phyloP scores from a whole-genome alignment of 164 flowering plant species.

The Aristolochia fimbriata region DNA sequence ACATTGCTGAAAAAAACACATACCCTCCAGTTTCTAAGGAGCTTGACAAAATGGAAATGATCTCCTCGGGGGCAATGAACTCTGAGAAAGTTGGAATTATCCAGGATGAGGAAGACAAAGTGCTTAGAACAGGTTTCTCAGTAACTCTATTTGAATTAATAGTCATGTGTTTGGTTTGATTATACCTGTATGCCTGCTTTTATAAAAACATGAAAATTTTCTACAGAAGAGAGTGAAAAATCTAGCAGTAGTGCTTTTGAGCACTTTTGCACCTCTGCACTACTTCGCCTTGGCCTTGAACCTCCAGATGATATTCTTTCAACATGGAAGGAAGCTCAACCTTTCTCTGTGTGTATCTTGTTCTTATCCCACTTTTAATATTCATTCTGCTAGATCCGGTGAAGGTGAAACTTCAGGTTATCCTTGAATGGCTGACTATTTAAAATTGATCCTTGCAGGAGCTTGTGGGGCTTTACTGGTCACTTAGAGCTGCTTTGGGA shows the following conservation, averaged over 20 bases:
- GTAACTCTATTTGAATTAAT: not conserved
- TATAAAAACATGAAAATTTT: not conserved
- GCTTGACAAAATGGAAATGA: slow-evolving; percentile 5
- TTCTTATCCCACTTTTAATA: not conserved
- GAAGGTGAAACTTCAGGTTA: not conserved
- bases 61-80: slow-evolving; percentile 3
- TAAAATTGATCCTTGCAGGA: slow-evolving; percentile 31
- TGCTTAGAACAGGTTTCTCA: not conserved
- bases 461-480: slow-evolving; percentile 79
- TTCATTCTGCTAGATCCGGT: not conserved
- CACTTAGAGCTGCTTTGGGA: slow-evolving; percentile 75
- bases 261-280: slow-evolving; percentile 49
- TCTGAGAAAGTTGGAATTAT: slow-evolving; percentile 1
- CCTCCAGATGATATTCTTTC: slow-evolving; percentile 25
- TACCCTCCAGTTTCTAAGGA: slow-evolving; percentile 2
- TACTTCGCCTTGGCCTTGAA: slow-evolving; percentile 52
- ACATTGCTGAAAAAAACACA: slow-evolving; percentile 9
- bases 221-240: slow-evolving; percentile 19
- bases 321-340: slow-evolving; percentile 55
- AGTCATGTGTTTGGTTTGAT: not conserved
- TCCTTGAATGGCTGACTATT: too few relatives aligned
- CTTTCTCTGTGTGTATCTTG: slow-evolving; percentile 43
- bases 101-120: not conserved
- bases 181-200: not conserved
- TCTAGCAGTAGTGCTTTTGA: slow-evolving; percentile 33